Percentiles rank a stretch among this genome's conserved stretches.
Conservation (phyloP, 169 alveolate genomes). For the Eimeria praecox region DNA sequence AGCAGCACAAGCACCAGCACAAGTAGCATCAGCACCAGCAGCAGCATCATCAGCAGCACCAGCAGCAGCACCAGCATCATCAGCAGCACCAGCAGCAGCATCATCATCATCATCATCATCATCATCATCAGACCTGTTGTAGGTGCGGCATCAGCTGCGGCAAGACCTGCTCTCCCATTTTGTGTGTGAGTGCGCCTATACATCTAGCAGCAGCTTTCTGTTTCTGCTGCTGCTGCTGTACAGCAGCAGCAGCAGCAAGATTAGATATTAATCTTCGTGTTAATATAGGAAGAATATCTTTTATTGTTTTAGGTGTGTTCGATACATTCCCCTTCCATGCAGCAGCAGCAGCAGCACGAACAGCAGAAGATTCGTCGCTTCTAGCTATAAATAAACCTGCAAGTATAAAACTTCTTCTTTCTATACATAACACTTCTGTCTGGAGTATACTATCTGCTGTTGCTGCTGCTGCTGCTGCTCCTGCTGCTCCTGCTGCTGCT, state of each 20-base stretch:
- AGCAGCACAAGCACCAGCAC: constrained; percentile 15
- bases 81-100: constrained; percentile 37
- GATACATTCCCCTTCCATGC: constrained; percentile 88
- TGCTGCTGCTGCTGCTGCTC: not conserved
- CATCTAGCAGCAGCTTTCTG: constrained; percentile 85
- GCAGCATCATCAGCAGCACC: not conserved
- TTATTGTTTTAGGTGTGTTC: constrained; percentile 88
- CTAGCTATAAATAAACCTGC: constrained; percentile 87
- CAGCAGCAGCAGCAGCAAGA: constrained; percentile 77
- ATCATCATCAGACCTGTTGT: constrained; percentile 64
- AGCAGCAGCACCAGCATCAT: not conserved
- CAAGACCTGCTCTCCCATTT: constrained; percentile 81
- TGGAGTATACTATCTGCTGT: constrained; percentile 78
- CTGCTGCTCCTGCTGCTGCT: constrained; percentile 67
- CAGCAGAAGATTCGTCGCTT: constrained; percentile 85
- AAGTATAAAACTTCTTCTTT: constrained; percentile 87
- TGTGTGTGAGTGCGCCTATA: constrained; percentile 84
- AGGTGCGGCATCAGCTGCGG: constrained; percentile 84
- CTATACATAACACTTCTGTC: constrained; percentile 84
- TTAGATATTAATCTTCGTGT: constrained; percentile 82
- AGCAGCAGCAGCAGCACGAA: constrained; percentile 84
- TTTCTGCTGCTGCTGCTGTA: constrained; percentile 44
- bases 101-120: too few species aligned
- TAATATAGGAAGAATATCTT: constrained; percentile 86
- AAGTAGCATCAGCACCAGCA: constrained; percentile 4